Percentiles rank a stretch among this genome's conserved stretches.
Conservation (phyloP, 257 asterid species). For the Mitragyna speciosa region DNA sequence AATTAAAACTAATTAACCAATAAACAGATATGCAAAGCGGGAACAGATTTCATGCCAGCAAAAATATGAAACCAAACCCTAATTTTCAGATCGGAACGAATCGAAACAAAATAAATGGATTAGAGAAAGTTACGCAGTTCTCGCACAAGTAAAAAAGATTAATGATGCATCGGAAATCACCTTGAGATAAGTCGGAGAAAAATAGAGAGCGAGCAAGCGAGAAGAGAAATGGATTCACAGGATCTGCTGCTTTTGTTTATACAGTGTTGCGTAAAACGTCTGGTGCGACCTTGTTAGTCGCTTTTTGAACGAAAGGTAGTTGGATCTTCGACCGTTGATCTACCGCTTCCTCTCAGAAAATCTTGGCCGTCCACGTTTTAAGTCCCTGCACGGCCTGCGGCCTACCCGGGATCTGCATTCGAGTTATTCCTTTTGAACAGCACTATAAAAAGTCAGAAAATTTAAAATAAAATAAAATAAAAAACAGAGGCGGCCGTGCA, state of each 20-base stretch:
- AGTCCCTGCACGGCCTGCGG: not conserved
- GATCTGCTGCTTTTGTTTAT: slow-evolving; percentile 17
- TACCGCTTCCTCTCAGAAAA: slow-evolving; percentile 28
- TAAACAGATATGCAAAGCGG: not conserved
- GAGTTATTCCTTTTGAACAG: too few relatives aligned
- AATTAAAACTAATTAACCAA: not conserved
- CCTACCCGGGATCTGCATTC: not conserved
- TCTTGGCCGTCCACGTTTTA: slow-evolving; percentile 39
- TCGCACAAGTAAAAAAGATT: not conserved
- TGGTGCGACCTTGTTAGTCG: slow-evolving; percentile 25
- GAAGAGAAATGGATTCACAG: slow-evolving; percentile 15
- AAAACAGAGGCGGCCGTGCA: too few relatives aligned
- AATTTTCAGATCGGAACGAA: slow-evolving; percentile 13
- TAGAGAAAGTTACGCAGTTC: slow-evolving; percentile 2
- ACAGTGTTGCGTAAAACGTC: not conserved
- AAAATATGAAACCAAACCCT: slow-evolving; percentile 15
- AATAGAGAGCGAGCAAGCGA: slow-evolving; percentile 5
- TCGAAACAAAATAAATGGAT: not conserved
- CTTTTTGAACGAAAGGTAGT: slow-evolving; percentile 26
- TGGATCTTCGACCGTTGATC: slow-evolving; percentile 43
- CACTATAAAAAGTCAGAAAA: too few relatives aligned
- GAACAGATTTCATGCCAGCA: not conserved
- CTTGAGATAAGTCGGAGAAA: slow-evolving; percentile 17
- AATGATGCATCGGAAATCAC: slow-evolving; percentile 14
- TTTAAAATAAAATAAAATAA: too few relatives aligned